Evolutionary conservation across 139 green algal genomes (phyloP).

Genomic region (Desmodesmus armatus): DNA sequence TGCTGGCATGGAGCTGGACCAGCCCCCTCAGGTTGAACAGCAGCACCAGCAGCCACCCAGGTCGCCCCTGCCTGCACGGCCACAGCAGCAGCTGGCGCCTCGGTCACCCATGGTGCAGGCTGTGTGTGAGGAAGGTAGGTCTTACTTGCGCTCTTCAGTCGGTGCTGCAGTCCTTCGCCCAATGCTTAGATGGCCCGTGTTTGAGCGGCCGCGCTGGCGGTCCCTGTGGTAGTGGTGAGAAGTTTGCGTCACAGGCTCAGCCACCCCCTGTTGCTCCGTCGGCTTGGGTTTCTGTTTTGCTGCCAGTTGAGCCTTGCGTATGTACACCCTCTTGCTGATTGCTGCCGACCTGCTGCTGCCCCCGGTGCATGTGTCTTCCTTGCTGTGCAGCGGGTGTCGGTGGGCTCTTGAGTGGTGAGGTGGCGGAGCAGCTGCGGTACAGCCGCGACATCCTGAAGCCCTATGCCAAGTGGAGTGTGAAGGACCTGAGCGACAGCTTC

Average conservation of each 20-base stretch:
- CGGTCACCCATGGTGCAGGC: background rate
- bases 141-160: background rate
- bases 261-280: background rate
- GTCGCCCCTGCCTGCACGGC: background rate
- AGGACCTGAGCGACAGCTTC: conserved; percentile 6
- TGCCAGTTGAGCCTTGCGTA: background rate
- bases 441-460: conserved; percentile 28
- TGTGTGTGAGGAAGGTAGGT: background rate
- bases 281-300: background rate
- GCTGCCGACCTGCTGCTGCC: background rate
- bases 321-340: background rate
- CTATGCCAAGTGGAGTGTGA: background rate
- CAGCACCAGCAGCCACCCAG: conserved; percentile 10
- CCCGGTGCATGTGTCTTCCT: background rate
- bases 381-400: background rate
- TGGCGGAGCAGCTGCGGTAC: conserved; percentile 6
- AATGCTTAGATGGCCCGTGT: background rate
- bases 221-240: background rate
- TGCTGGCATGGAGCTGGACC: conserved; percentile 19
- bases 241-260: background rate
- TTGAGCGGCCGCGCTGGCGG: background rate
- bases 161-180: background rate
- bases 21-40: background rate
- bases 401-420: background rate
- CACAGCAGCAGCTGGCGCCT: background rate